These are phyloP conservation scores for Acidiella bohemica DNA, from an alignment of 495 filamentous ascomycete genomes.

Conservation along the genomic window DNA sequence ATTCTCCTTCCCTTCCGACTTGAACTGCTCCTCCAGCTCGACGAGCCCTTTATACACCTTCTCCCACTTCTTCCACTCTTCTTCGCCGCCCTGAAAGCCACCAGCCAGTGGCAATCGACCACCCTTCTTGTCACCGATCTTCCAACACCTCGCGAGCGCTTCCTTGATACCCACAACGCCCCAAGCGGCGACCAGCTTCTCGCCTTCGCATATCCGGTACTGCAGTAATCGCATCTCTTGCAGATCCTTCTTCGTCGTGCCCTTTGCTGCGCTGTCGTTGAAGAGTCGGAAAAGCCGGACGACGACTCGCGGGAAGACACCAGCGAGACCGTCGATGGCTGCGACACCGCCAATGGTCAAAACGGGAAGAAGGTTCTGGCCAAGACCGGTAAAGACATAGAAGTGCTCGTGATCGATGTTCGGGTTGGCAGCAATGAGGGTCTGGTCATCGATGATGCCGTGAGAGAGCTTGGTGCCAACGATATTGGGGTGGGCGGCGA, in stretches of 20 bases:
- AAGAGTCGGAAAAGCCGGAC: conserved; percentile 39
- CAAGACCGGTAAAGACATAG: conserved; percentile 49
- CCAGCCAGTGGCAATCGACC: conserved; percentile 42
- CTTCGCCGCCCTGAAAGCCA: conserved; percentile 36
- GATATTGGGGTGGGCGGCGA: conserved; percentile 46
- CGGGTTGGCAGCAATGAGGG: conserved; percentile 42
- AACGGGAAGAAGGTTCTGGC: conserved; percentile 50
- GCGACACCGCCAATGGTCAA: conserved; percentile 46
- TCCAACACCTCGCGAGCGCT: conserved; percentile 39
- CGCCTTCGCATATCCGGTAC: conserved; percentile 41
- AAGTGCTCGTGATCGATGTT: conserved; percentile 38
- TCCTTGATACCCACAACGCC: conserved; percentile 52
- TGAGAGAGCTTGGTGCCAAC: conserved; percentile 59
- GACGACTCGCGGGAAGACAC: conserved; percentile 47
- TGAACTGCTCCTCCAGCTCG: conserved; percentile 27
- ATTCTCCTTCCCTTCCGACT: conserved; percentile 9
- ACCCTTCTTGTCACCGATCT: conserved; percentile 41
- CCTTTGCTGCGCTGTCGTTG: conserved; percentile 25
- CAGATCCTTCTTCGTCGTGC: conserved; percentile 23
- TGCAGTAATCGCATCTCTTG: conserved; percentile 39
- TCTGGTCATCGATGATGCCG: conserved; percentile 47
- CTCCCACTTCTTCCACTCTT: conserved; percentile 36
- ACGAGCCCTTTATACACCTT: conserved; percentile 27
- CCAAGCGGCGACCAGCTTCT: conserved; percentile 45
- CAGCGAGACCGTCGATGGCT: conserved; percentile 47